Evolutionary conservation across 2,329 filamentous ascomycete species (phyloP), one percentile per base, ranked within the genome.

Genomic region (Tolypocladium nubicola): DNA sequence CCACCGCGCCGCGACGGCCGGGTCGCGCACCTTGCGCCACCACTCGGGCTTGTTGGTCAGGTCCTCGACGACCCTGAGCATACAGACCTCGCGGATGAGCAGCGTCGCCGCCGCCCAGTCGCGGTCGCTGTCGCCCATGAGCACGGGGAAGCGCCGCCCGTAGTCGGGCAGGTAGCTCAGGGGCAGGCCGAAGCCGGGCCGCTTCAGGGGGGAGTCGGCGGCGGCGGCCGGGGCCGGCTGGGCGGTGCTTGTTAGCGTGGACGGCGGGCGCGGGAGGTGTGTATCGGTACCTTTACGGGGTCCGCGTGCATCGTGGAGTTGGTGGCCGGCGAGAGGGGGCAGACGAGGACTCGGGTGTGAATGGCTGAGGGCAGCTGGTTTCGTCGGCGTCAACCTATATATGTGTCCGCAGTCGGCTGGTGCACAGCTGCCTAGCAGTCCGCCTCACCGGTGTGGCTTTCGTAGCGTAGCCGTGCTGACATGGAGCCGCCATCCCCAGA

Each of bases 41-140:
- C 69, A 71, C 16, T 70, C 66, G 21, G 69, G 65, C 56, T 70
- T 71, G 55, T 71, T 67, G 53, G 70, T 71, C 37, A 71, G 56
- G 35, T 69, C 65, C 38, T 71, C 67, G 0, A 71, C 61, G 14
- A 68, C 54, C 55, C 62, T 65, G 14, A 71, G 61, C 67, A 72
- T 71, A 57, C 67, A 71, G 3, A 63, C 58, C 57, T 71, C 68
- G 1, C 68, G 66, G 45, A 67, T 62, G 19, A 64, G 61, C 26
- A 70, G 58, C 1, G 68, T 71, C 1, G 19, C 33, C 3, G 69
- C 68, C 3, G 35, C 55, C 67, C 67, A 70, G 19, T 53, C 57
- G 1, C 54, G 19, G 3, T 57, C 41, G 1, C 39, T 8, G 16
- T 60, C 53, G 1, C 53, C 54, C 5, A 63, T 23, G 33, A 70